Base-by-base conservation (phyloP, 371 early-diverging fungal genomes). In the Saksenaea oblongispora region DNA sequence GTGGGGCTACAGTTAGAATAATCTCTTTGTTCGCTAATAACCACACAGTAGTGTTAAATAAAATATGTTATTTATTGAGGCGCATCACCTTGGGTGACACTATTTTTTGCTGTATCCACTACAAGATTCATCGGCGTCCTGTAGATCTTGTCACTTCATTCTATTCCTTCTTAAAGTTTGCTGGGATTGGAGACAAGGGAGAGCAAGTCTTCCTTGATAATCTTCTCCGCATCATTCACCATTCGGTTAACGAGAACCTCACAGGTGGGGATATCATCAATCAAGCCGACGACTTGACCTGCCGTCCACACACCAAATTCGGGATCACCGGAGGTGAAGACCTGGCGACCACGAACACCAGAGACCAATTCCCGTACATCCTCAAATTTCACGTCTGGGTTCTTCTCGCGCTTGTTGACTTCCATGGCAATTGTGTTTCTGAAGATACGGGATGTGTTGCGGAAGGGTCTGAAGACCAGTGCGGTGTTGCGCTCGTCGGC, bases 191-290 rank as follows among this genome's bases (percentile, higher is more conserved):
- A 26, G 10, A 69, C 51, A 51, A 69, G 58, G 13, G 61, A 65
- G 44, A 22, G 35, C 31, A 81, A 42, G 17, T 69, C 66, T 11
- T 76, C 53, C 18, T 36, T 56, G 15, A 86, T 78, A 10, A 79
- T 78, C 11, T 66, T 62, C 59, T 88, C 86, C 13, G 87, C 86
- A 66, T 87, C 87, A 47, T 62, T 44, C 28, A 76, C 83, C 64
- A 90, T 91, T 54, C 87, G 75, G 39, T 66, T 62, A 58, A 84
- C 66, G 5, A 92, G 75, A 0, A 76, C 88, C 26, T 88, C 70
- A 68, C 93, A 92, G 0, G 89, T 87, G 36, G 93, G 93, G 59
- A 91, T 89, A 69, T 92, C 91, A 27, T 91, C 81, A 67, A 92
- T 90, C 54, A 87, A 60, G 37, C 91, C 90, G 51, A 88, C 74